Conservation (phyloP, 2,329 filamentous ascomycete genomes). For the Claviceps paspali region DNA sequence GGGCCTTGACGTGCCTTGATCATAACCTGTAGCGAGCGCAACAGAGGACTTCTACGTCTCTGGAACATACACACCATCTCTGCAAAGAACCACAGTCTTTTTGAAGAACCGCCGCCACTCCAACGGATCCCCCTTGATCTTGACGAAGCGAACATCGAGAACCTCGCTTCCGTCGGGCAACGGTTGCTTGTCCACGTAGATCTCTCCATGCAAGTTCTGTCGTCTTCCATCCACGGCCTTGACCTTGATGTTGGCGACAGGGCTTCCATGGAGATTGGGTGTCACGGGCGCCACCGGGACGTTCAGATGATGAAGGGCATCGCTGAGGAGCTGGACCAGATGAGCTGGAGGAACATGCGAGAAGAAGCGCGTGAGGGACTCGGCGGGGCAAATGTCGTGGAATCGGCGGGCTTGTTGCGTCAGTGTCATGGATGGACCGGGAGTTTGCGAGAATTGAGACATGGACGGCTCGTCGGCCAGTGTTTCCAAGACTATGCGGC, state of each 20-base stretch:
- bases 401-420: slow-evolving; percentile 84
- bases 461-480: slow-evolving; percentile 77
- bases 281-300: slow-evolving; percentile 49
- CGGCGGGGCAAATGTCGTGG: slow-evolving; percentile 76
- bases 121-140: slow-evolving; percentile 86
- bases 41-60: slow-evolving; percentile 18
- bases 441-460: slow-evolving; percentile 70
- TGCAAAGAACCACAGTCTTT: slow-evolving; percentile 75
- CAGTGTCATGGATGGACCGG: slow-evolving; percentile 63
- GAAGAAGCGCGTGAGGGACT: slow-evolving; percentile 83
- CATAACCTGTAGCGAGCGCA: neutral
- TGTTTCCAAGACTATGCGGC: slow-evolving; percentile 37
- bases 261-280: slow-evolving; percentile 35
- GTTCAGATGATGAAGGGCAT: slow-evolving; percentile 72
- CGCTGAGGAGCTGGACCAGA: slow-evolving; percentile 64
- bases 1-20: too few relatives aligned
- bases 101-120: slow-evolving; percentile 98
- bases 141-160: slow-evolving; percentile 80
- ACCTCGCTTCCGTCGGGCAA: slow-evolving; percentile 44
- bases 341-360: slow-evolving; percentile 62
- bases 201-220: slow-evolving; percentile 60
- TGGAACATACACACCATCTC: slow-evolving; percentile 58
- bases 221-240: slow-evolving; percentile 57
- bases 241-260: slow-evolving; percentile 52
- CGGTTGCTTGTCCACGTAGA: slow-evolving; percentile 52